Evolutionary conservation across 1,284 basidiomycete species (phyloP).

Genomic region (Rhodofomes roseus): DNA sequence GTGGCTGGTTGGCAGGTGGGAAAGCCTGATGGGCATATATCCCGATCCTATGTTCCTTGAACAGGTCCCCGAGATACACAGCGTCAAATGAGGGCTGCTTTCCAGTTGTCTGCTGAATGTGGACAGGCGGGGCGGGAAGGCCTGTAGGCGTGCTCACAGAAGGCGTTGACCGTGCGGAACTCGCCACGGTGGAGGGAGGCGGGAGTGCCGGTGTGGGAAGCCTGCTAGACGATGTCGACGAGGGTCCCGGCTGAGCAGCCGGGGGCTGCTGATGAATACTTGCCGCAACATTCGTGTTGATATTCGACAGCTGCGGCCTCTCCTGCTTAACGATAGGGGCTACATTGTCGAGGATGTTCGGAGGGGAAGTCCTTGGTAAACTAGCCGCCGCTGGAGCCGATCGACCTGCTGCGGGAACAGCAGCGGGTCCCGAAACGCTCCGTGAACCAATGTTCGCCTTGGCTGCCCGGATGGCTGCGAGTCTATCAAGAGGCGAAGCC

Average conservation of each 20-base stretch:
- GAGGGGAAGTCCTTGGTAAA: not conserved
- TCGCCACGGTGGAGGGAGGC: not conserved
- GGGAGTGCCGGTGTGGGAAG: not conserved
- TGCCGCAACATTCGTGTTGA: not conserved
- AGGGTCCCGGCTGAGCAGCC: not conserved
- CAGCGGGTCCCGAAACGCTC: not conserved
- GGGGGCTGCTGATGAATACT: not conserved
- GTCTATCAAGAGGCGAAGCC: slow-evolving; percentile 1
- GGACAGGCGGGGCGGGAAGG: not conserved
- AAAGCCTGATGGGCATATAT: too few species aligned
- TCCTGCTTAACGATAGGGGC: not conserved
- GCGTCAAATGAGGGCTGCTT: not conserved
- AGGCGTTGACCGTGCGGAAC: not conserved
- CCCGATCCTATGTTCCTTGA: slow-evolving; percentile 4
- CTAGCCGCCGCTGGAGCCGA: not conserved
- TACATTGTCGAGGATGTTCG: not conserved
- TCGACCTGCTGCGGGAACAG: not conserved
- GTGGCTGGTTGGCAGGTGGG: not conserved
- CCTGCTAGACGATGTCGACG: not conserved
- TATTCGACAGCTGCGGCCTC: not conserved
- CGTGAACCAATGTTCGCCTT: not conserved
- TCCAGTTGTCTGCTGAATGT: not conserved
- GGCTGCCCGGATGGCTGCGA: slow-evolving; percentile 5
- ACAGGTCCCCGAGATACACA: slow-evolving; percentile 4
- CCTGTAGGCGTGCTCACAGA: not conserved